phyloP scores from a whole-genome alignment of 495 filamentous ascomycete genomes.

The Margaritispora aquatica region DNA sequence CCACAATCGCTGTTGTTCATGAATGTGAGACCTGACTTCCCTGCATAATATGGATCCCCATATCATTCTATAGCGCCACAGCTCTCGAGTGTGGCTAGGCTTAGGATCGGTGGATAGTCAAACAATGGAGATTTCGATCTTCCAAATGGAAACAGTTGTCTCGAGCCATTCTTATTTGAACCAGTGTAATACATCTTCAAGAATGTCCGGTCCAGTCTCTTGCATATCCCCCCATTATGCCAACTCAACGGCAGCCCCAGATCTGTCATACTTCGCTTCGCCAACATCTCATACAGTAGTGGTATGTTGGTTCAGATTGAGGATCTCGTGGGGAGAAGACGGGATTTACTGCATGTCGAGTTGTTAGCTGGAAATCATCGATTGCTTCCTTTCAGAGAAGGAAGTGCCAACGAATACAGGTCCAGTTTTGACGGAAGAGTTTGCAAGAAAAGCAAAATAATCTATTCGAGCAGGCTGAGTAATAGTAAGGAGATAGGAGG shows the following conservation, averaged over 20 bases:
- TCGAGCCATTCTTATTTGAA: neutral
- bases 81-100: neutral
- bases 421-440: neutral
- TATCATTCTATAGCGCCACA: neutral
- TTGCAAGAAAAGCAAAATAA: neutral
- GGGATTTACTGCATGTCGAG: no score
- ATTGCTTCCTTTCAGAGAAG: no score
- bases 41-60: neutral
- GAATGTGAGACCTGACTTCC: neutral
- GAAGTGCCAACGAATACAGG: neutral
- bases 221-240: neutral
- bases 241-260: neutral
- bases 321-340: no score
- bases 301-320: no score
- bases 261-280: neutral
- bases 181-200: neutral
- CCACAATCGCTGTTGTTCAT: neutral
- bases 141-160: neutral
- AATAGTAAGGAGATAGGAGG: neutral
- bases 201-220: neutral
- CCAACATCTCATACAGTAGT: no score
- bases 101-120: neutral
- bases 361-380: no score
- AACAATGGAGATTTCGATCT: neutral
- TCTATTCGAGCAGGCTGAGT: neutral